These are phyloP conservation scores for Leccinum variabile DNA, from an alignment of 1,284 basidiomycete species.

Conservation along the genomic window DNA sequence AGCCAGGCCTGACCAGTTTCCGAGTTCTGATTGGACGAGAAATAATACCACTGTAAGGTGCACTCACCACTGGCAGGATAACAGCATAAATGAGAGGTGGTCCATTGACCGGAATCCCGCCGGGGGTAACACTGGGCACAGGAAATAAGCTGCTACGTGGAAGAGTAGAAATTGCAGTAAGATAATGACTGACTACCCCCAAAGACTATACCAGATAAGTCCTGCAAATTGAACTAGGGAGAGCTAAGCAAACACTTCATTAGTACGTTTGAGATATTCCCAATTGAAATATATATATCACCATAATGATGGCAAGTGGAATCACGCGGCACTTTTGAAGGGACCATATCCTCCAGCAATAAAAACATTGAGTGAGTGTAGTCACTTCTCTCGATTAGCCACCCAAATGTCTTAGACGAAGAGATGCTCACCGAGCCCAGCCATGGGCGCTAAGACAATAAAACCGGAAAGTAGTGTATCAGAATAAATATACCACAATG, in stretches of 20 bases:
- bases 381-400: constrained; percentile 17
- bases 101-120: too few relatives aligned
- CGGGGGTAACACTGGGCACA: too few relatives aligned
- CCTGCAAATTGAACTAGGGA: neutral
- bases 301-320: neutral
- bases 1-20: neutral
- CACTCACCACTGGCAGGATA: neutral
- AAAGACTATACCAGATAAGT: too few relatives aligned
- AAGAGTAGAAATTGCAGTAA: too few relatives aligned
- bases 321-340: neutral
- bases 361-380: constrained; percentile 23
- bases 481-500: too few relatives aligned
- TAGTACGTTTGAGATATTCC: neutral
- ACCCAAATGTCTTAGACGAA: neutral
- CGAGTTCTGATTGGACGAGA: neutral
- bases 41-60: neutral
- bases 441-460: neutral
- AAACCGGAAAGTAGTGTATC: too few relatives aligned
- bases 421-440: constrained; percentile 20
- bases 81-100: too few relatives aligned
- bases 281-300: constrained; percentile 2
- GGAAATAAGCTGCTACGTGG: too few relatives aligned
- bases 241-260: neutral
- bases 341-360: too few relatives aligned
- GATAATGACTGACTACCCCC: too few relatives aligned